These are phyloP conservation scores for Aspergillus chevalieri DNA, from an alignment of 2,329 filamentous ascomycete species.

Conservation along the genomic window DNA sequence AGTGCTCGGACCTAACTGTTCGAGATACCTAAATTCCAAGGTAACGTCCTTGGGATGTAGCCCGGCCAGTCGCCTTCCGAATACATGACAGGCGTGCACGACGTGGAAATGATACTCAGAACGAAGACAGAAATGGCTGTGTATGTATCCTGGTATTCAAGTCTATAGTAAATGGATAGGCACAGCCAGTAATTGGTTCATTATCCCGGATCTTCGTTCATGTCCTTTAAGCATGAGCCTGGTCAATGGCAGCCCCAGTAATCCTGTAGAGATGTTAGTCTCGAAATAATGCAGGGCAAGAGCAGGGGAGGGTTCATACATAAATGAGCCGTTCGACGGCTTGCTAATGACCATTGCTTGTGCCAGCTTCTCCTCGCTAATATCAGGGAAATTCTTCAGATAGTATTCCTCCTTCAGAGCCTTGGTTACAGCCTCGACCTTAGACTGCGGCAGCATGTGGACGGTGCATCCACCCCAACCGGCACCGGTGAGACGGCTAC, in stretches of 20 bases:
- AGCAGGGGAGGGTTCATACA: constrained; percentile 26
- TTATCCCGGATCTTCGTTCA: constrained; percentile 3
- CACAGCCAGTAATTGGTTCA: not conserved
- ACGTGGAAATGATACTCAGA: not conserved
- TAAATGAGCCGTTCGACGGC: constrained; percentile 50
- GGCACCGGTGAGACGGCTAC: constrained; percentile 80
- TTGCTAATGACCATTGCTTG: constrained; percentile 83
- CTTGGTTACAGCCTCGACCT: constrained; percentile 68
- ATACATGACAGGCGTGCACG: too few relatives aligned
- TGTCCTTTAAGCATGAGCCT: constrained; percentile 21
- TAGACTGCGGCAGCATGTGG: constrained; percentile 79
- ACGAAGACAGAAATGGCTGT: not conserved
- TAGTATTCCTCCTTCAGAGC: constrained; percentile 82
- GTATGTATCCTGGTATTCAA: not conserved
- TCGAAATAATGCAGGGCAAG: not conserved
- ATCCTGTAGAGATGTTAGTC: constrained; percentile 23
- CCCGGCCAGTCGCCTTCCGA: too few relatives aligned
- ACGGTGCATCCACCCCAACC: constrained; percentile 97
- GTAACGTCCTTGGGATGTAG: too few relatives aligned
- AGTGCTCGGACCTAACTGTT: too few relatives aligned
- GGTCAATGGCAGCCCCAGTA: constrained; percentile 32
- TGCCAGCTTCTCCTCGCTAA: constrained; percentile 65
- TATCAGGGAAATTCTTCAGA: constrained; percentile 59
- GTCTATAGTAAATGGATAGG: not conserved
- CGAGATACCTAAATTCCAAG: too few relatives aligned